Conservation (phyloP, 2,329 filamentous ascomycete species). For the Rhexocercosporidium sp. region DNA sequence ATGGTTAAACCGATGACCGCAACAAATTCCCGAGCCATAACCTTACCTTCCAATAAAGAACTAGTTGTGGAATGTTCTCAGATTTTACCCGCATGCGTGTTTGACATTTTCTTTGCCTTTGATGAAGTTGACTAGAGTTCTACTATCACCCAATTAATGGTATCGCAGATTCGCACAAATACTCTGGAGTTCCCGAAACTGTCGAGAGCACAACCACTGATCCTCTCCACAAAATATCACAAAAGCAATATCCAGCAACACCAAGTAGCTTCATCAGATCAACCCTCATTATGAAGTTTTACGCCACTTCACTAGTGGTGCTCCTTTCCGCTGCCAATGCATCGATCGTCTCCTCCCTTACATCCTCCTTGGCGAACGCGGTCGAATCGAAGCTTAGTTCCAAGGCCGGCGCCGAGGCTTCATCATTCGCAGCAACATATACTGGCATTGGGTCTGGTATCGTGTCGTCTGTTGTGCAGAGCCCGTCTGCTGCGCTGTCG, state of each 20-base stretch:
- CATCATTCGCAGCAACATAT: not conserved
- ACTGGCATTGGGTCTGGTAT: not conserved
- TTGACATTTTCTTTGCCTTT: not conserved
- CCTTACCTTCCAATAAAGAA: not conserved
- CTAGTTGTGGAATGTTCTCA: not conserved
- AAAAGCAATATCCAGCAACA: not conserved
- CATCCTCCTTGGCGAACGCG: not conserved
- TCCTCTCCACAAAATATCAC: not conserved
- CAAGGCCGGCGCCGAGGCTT: not conserved
- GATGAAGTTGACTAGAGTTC: not conserved
- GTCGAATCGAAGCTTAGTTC: not conserved
- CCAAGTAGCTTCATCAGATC: not conserved
- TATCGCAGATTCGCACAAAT: no score
- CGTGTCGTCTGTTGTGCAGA: constrained; percentile 1
- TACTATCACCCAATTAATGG: no score
- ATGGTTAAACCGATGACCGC: constrained; percentile 10
- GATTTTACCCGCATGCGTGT: not conserved
- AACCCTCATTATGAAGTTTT: not conserved
- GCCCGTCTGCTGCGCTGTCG: not conserved
- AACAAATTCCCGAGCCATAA: constrained; percentile 1
- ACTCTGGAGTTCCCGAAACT: no score
- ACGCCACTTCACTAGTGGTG: not conserved
- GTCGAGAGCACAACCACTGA: no score
- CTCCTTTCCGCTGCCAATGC: not conserved
- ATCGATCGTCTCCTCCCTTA: not conserved